Conservation (phyloP, 306 rosid species). For the Acacia crassicarpa region DNA sequence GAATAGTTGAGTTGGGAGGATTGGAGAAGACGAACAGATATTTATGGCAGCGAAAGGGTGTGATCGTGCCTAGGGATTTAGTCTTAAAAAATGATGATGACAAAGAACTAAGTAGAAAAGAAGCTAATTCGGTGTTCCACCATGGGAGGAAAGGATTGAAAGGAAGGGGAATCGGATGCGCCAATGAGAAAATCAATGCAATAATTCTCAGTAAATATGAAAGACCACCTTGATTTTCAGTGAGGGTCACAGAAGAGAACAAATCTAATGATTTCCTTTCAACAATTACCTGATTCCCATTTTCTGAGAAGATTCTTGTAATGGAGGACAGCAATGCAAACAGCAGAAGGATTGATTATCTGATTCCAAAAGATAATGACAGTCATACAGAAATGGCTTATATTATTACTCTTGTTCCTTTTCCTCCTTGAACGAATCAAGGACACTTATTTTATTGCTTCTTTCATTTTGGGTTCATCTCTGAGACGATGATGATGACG, state of each 20-base stretch:
- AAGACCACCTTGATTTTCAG: background rate
- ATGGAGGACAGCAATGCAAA: slow-evolving; percentile 19
- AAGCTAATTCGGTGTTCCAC: slow-evolving; percentile 43
- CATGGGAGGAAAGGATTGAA: slow-evolving; percentile 25
- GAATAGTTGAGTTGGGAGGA: background rate
- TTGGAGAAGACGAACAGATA: slow-evolving; percentile 9
- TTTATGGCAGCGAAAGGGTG: slow-evolving; percentile 30
- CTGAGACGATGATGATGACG: background rate
- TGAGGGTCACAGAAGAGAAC: background rate
- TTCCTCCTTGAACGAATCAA: slow-evolving; percentile 1
- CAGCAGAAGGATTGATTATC: background rate
- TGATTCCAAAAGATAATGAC: background rate
- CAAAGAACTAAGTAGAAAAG: slow-evolving; percentile 19
- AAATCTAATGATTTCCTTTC: background rate
- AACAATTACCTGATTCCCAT: slow-evolving; percentile 32
- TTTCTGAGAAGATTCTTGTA: slow-evolving; percentile 23
- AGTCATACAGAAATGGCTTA: background rate
- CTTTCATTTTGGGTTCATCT: slow-evolving; percentile 5
- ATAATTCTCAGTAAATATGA: background rate
- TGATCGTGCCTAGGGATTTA: slow-evolving; percentile 18
- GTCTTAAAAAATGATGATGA: slow-evolving; percentile 28
- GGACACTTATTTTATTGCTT: background rate
- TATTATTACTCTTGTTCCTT: background rate
- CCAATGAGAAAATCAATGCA: slow-evolving; percentile 13
- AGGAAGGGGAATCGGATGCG: slow-evolving; percentile 40